A percentile compares a stretch with the other conserved stretches of the same genome.
Conservation (phyloP, 371 early-diverging fungal species). For the Mortierella sp. region DNA sequence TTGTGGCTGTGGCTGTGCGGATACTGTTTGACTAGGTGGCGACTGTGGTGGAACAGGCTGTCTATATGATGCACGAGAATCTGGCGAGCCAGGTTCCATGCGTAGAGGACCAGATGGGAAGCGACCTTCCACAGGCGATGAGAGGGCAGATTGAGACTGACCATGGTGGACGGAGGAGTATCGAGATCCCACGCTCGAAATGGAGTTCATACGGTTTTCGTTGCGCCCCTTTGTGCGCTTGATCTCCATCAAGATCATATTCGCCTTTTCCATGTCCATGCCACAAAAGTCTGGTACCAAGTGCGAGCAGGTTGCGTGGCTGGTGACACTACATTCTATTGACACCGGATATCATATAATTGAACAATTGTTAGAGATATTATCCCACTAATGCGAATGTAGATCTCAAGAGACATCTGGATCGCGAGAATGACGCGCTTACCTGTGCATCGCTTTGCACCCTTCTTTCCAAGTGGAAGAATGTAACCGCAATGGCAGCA, state of each 20-base stretch:
- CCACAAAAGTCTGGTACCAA: constrained; percentile 96
- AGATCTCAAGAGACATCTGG: no score
- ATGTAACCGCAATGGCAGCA: constrained; percentile 98
- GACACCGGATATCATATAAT: neutral
- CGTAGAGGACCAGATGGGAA: constrained; percentile 32
- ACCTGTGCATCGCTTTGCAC: constrained; percentile 69
- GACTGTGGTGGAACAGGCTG: constrained; percentile 41
- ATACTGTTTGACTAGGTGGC: constrained; percentile 15
- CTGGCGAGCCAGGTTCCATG: constrained; percentile 43
- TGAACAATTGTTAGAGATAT: no score
- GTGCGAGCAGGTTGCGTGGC: constrained; percentile 87
- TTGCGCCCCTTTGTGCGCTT: constrained; percentile 67
- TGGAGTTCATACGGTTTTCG: constrained; percentile 31
- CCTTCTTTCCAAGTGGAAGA: constrained; percentile 84
- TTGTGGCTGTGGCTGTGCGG: constrained; percentile 17
- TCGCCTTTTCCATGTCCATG: constrained; percentile 84
- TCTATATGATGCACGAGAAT: constrained; percentile 38
- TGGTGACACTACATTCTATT: constrained; percentile 81
- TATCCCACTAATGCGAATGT: no score
- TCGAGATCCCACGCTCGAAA: constrained; percentile 29
- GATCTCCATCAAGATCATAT: constrained; percentile 81
- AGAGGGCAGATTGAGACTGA: constrained; percentile 32
- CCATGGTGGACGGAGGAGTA: constrained; percentile 20
- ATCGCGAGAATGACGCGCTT: no score
- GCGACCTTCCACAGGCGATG: constrained; percentile 39